Conservation (phyloP, 495 filamentous ascomycete genomes). For the Choiromyces venosus region DNA sequence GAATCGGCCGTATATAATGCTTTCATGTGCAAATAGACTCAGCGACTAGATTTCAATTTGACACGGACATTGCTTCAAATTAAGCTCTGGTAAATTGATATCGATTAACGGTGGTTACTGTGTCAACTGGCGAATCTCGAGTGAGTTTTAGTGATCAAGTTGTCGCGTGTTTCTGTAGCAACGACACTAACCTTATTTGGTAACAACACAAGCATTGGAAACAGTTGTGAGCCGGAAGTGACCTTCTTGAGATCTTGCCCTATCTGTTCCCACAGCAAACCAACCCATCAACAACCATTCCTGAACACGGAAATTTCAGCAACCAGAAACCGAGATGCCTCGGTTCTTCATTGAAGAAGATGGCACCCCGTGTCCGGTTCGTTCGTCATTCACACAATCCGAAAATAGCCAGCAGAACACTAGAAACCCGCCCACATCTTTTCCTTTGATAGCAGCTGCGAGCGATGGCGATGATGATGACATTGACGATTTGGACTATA, state of each 20-base stretch:
- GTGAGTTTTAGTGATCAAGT: neutral
- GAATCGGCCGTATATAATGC: slow-evolving; percentile 1
- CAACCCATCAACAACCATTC: neutral
- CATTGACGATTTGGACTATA: slow-evolving; percentile 32
- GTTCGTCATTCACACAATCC: slow-evolving; percentile 10
- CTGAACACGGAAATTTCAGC: neutral
- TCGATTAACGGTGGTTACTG: too few species aligned
- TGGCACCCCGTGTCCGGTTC: slow-evolving; percentile 32
- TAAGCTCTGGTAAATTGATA: neutral
- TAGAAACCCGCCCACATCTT: slow-evolving; percentile 22
- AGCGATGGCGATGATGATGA: slow-evolving; percentile 31
- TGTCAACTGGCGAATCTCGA: neutral
- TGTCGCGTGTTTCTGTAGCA: neutral
- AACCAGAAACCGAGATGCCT: slow-evolving; percentile 17
- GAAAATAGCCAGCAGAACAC: slow-evolving; percentile 14
- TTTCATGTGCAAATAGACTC: slow-evolving; percentile 4
- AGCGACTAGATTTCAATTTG: neutral
- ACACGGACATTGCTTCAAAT: neutral
- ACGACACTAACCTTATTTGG: neutral
- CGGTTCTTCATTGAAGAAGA: slow-evolving; percentile 24
- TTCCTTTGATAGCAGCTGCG: slow-evolving; percentile 26
- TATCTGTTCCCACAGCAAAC: neutral
- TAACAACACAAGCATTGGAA: neutral
- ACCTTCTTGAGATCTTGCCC: neutral
- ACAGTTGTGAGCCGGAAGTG: neutral